phyloP scores from a whole-genome alignment of 2,329 filamentous ascomycete genomes.

The Trichoderma citrinoviride region DNA sequence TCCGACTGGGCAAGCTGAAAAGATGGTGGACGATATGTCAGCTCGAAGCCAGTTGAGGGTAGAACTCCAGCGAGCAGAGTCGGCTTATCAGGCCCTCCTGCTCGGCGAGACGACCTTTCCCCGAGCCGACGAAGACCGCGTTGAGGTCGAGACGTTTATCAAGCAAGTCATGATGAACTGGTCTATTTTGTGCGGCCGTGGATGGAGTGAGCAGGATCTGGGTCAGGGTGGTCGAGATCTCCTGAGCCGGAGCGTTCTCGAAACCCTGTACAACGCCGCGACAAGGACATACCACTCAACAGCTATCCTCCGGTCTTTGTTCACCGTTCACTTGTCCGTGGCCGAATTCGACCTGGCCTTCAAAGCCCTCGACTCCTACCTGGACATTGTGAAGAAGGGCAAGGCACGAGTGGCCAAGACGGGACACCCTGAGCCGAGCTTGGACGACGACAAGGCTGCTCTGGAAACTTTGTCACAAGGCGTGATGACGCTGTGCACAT shows the following conservation, averaged over 20 bases:
- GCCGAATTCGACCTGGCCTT: slow-evolving; percentile 91
- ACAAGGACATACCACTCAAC: slow-evolving; percentile 96
- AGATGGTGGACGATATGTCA: slow-evolving; percentile 48
- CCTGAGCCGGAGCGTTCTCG: slow-evolving; percentile 73
- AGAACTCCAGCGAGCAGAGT: slow-evolving; percentile 77
- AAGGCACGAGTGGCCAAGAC: slow-evolving; percentile 81
- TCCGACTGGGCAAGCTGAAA: slow-evolving; percentile 46
- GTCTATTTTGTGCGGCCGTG: slow-evolving; percentile 73
- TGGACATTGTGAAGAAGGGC: slow-evolving; percentile 80
- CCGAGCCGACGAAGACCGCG: slow-evolving; percentile 72
- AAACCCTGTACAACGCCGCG: slow-evolving; percentile 84
- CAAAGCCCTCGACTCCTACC: slow-evolving; percentile 87
- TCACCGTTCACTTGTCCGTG: slow-evolving; percentile 80
- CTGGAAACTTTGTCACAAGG: slow-evolving; percentile 77
- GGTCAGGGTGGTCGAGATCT: slow-evolving; percentile 76
- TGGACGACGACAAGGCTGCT: slow-evolving; percentile 77
- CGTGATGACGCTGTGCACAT: slow-evolving; percentile 76
- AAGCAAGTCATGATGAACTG: slow-evolving; percentile 81
- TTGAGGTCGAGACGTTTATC: slow-evolving; percentile 79
- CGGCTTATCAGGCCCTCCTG: slow-evolving; percentile 74
- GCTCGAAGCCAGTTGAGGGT: slow-evolving; percentile 63
- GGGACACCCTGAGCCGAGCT: slow-evolving; percentile 63
- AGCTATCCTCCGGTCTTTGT: slow-evolving; percentile 78
- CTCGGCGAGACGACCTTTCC: slow-evolving; percentile 81
- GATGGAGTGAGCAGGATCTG: slow-evolving; percentile 78